Evolutionary conservation across 352 stramenopile genomes (phyloP).

Genomic region (Phytophthora agathidicida): DNA sequence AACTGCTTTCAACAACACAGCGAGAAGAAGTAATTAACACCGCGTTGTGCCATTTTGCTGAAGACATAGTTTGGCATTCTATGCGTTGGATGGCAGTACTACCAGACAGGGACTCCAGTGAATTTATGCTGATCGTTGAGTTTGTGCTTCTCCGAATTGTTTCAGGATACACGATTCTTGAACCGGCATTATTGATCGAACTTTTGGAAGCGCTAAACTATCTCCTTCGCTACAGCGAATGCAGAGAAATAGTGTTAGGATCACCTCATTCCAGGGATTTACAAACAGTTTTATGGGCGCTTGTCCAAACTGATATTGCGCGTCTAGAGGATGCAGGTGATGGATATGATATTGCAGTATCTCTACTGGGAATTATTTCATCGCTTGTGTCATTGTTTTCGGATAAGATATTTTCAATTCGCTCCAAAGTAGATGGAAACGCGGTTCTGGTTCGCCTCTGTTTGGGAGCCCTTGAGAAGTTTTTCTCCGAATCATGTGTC

Average conservation of each 20-base stretch:
- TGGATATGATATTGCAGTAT: conserved; percentile 16
- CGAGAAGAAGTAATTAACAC: conserved; percentile 28
- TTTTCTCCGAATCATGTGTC: background rate
- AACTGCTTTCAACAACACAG: conserved; percentile 20
- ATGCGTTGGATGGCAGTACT: conserved; percentile 33
- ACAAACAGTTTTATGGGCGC: conserved; percentile 21
- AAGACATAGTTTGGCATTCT: conserved; percentile 25
- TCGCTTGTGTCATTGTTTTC: conserved; percentile 13
- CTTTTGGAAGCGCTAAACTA: conserved; percentile 33
- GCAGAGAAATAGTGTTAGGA: conserved; percentile 19
- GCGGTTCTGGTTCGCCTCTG: conserved; percentile 16
- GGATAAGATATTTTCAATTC: conserved; percentile 15
- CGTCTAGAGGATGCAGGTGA: conserved; percentile 6
- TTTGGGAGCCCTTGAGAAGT: conserved; percentile 9
- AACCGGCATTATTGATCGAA: conserved; percentile 21
- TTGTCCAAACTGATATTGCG: conserved; percentile 15
- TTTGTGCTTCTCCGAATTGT: conserved; percentile 36
- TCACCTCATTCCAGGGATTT: conserved; percentile 19
- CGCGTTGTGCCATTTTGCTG: conserved; percentile 23
- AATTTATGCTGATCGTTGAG: conserved; percentile 23
- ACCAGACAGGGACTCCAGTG: conserved; percentile 11
- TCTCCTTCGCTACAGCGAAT: conserved; percentile 22
- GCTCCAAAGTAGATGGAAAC: conserved; percentile 1
- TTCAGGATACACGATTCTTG: conserved; percentile 18
- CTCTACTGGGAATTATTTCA: conserved; percentile 21